Percentiles rank a stretch among this genome's conserved stretches.
Conservation (phyloP, 163 green algal species). For the Chlorella variabilis region DNA sequence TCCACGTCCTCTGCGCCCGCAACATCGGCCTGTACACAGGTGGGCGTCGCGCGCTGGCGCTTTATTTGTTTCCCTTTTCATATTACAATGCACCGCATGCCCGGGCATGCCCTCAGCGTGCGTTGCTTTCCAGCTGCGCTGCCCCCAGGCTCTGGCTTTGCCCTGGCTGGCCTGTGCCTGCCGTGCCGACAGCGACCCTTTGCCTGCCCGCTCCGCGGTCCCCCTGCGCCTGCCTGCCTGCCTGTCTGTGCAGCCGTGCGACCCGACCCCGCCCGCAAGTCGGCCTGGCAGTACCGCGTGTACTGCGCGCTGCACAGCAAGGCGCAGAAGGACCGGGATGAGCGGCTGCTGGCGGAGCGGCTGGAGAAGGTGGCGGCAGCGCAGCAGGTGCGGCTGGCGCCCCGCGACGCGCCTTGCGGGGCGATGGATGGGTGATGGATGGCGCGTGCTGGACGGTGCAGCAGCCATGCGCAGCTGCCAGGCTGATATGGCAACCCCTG, state of each 20-base stretch:
- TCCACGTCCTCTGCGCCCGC: constrained; percentile 86
- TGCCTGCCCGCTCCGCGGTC: neutral
- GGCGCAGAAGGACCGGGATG: constrained; percentile 58
- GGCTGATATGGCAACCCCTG: no score
- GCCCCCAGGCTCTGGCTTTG: no score
- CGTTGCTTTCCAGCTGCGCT: no score
- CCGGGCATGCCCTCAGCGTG: no score
- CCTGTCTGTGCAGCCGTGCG: neutral
- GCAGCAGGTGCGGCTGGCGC: constrained; percentile 6
- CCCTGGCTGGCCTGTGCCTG: no score
- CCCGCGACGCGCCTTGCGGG: no score
- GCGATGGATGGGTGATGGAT: no score
- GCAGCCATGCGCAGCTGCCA: no score
- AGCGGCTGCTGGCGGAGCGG: constrained; percentile 17
- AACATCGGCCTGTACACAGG: constrained; percentile 71
- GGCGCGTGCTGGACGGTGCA: no score
- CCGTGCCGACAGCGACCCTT: no score
- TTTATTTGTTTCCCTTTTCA: neutral
- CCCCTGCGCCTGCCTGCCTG: neutral
- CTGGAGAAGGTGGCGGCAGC: neutral
- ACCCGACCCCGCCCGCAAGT: constrained; percentile 24
- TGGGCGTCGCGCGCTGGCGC: constrained; percentile 20
- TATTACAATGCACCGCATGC: no score
- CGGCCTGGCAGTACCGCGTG: constrained; percentile 50
- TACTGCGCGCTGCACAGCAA: constrained; percentile 80